Evolutionary conservation across 78 protist genomes (phyloP), one percentile per base, ranked within the genome.

Genomic region (Monosiga brevicollis): DNA sequence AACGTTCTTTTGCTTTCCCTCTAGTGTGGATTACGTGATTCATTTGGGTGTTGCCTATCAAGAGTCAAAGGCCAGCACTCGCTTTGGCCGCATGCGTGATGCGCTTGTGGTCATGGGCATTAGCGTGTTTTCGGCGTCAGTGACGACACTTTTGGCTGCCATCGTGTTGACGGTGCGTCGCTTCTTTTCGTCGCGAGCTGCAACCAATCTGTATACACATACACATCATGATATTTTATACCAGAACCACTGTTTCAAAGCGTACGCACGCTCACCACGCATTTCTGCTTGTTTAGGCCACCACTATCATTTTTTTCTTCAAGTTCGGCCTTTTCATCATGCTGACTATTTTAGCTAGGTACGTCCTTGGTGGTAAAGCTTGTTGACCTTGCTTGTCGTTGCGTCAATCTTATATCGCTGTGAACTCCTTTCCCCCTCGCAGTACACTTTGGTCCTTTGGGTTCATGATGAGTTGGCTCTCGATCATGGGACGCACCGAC

Each of bases 271-370:
- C n/a, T n/a, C n/a, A n/a, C n/a, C n/a, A n/a, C n/a, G n/a, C n/a
- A n/a, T n/a, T n/a, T n/a, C n/a, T n/a, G n/a, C 36, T 80, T 80
- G 62, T 36, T 25, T 54, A n/a, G 76, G 42, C 26, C n/a, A n/a
- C n/a, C n/a, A n/a, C 62, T 15, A 22, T 86, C 42, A 76, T 32
- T 35, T 78, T 77, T 34, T 84, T 84, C 39, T 38, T 34, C 74
- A 77, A 73, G 76, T 86, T 86, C 42, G 89, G 89, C 54, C 23
- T 38, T 9, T 37, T 86, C 42, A 10, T 86, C 80, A 9, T 54
- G 41, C 6, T 80, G 42, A 80, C 84, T 49, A 55, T 86, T 72
- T 29, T 73, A n/a, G n/a, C n/a, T n/a, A n/a, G n/a, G n/a, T n/a
- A n/a, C n/a, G n/a, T n/a, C n/a, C n/a, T n/a, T n/a, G n/a, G n/a